Base-by-base conservation (phyloP, 148 eudicot species). In the Nepenthes gracilis region DNA sequence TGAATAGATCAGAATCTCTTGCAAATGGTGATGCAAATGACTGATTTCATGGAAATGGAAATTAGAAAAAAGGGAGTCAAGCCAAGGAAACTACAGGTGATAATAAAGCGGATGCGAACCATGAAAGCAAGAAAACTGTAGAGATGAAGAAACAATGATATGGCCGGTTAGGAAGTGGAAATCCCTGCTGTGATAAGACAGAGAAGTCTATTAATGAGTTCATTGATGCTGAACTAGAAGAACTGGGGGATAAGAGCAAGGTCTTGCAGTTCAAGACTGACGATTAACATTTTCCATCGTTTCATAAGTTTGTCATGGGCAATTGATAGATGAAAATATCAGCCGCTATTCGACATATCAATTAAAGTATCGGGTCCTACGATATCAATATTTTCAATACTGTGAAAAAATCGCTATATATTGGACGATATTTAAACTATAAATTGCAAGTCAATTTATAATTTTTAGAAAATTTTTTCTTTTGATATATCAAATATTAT, bases 221-320 rank as follows among this genome's bases (percentile, higher is more conserved):
- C 67, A 85, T 92, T 64, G 98, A 92, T 71, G 96, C 76, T 48
- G 98, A 92, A 77, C 83, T 92, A 53, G 77, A 72, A 66, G 96
- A 92, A 70, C 70, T 86, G 59, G 82, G 80, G 54, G 96, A 92
- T 76, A 92, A 71, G 72, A 79, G 64, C 80, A 88, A 92, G 98
- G 98, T 83, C 47, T 73, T 85, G 77, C 4, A 36, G 8, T 34
- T 6, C 13, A 33, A 5, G 10, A 32, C n/a, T 34, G 4, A 6
- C 13, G 2, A 12, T 33, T 3, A 49, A 12, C 55, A 4, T n/a
- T n/a, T 50, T 52, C n/a, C 6, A 12, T 6, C 55, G 12, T 14
- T 1, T 52, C 2, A 11, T 32, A 2, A 14, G 12, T 12, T 3
- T 40, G 8, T 40, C 4, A 40, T 40, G 45, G 23, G 23, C 23